A percentile compares a stretch with the other conserved stretches of the same genome.
Evolutionary conservation across 805 yeast genomes (phyloP).

Genomic region (Blastobotrys americana): DNA sequence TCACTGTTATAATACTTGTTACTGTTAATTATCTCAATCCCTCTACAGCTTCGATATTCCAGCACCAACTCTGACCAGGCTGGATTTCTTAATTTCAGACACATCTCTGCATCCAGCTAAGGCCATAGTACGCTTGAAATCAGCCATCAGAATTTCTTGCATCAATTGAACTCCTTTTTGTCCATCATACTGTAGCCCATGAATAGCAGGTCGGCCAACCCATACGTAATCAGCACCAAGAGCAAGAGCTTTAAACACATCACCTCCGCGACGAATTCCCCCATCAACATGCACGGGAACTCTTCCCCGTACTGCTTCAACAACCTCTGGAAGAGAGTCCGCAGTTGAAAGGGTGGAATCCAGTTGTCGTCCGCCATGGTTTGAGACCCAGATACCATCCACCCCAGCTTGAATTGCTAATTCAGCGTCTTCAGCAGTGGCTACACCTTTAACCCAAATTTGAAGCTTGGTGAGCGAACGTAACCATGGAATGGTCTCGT

Average conservation of each 20-base stretch:
- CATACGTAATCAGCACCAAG: constrained; percentile 65
- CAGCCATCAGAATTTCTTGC: constrained; percentile 22
- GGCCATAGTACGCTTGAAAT: constrained; percentile 22
- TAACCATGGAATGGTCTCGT: constrained; percentile 28
- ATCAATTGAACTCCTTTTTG: constrained; percentile 50
- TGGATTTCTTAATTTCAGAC: not conserved
- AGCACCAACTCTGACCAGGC: not conserved
- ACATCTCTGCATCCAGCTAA: constrained; percentile 19
- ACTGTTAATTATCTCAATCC: too few species aligned
- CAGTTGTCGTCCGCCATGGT: constrained; percentile 71
- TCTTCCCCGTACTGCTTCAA: constrained; percentile 33
- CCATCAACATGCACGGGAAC: constrained; percentile 61
- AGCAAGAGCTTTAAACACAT: constrained; percentile 57
- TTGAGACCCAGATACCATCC: constrained; percentile 59
- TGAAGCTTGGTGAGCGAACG: constrained; percentile 37
- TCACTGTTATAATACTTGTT: too few species aligned
- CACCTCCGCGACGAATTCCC: constrained; percentile 63
- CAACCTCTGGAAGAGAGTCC: constrained; percentile 55
- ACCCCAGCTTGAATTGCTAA: constrained; percentile 53
- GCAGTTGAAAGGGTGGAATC: constrained; percentile 58
- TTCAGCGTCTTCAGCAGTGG: constrained; percentile 57
- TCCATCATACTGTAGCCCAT: constrained; percentile 62
- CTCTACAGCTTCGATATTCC: not conserved
- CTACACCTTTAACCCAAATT: constrained; percentile 55
- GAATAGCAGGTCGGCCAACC: constrained; percentile 58